Conservation (phyloP, 139 green algal genomes). For the Tetradesmus obliquus region DNA sequence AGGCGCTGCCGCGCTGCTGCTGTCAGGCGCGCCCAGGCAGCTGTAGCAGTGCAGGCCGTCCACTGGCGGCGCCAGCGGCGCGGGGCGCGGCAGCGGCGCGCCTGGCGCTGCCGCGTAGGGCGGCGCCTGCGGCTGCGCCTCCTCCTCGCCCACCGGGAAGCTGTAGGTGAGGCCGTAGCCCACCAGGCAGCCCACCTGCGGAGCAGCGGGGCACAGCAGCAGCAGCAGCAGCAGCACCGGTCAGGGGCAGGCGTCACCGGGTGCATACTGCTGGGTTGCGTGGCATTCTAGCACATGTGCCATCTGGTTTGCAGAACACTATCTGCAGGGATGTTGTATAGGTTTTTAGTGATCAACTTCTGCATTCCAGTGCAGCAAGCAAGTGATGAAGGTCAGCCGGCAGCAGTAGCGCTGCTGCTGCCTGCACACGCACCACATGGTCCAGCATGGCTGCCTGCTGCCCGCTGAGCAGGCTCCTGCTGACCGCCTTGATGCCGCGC, state of each 20-base stretch:
- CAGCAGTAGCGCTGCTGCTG: not conserved
- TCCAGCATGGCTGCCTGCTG: constrained; percentile 60
- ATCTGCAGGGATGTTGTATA: no score
- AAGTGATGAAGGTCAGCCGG: no score
- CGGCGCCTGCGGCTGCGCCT: constrained; percentile 2
- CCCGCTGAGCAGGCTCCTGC: constrained; percentile 67
- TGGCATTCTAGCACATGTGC: no score
- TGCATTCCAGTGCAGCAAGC: not conserved
- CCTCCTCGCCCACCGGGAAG: constrained; percentile 37
- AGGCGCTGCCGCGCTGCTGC: not conserved
- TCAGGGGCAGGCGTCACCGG: not conserved
- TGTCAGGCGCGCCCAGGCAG: not conserved
- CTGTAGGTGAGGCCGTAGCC: constrained; percentile 74
- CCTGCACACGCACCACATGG: constrained; percentile 30
- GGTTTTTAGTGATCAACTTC: no score
- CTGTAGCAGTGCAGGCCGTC: constrained; percentile 66
- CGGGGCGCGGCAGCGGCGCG: constrained; percentile 22
- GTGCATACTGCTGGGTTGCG: no score
- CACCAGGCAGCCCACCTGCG: constrained; percentile 71
- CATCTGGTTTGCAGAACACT: not conserved
- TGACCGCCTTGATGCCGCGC: not conserved
- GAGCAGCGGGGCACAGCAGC: not conserved
- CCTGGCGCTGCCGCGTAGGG: constrained; percentile 9
- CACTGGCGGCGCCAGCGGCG: constrained; percentile 62
- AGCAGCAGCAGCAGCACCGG: not conserved